phyloP scores from a whole-genome alignment of 1,139 yeast genomes.

The Kodamaea sp. region DNA sequence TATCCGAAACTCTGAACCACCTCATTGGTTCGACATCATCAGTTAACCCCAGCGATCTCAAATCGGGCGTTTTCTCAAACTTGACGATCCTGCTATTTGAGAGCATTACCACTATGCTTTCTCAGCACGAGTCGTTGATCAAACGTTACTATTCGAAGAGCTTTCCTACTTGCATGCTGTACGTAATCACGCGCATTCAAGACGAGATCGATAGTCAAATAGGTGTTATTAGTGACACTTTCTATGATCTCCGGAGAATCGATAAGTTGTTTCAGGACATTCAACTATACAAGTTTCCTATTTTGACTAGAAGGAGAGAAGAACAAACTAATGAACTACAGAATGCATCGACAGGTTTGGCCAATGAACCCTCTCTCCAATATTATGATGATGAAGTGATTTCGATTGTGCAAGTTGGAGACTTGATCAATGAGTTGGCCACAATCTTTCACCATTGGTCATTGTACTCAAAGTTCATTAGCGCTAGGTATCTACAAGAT shows the following conservation, averaged over 20 bases:
- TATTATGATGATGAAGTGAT: conserved; percentile 32
- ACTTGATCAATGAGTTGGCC: conserved; percentile 65
- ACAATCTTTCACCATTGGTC: conserved; percentile 86
- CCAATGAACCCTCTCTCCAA: conserved; percentile 5
- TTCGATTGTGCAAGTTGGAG: conserved; percentile 55
- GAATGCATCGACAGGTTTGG: not conserved
- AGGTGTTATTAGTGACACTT: conserved; percentile 83
- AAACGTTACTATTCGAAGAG: conserved; percentile 63
- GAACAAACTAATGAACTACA: conserved; percentile 11
- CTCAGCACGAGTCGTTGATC: conserved; percentile 83
- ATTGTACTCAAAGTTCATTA: conserved; percentile 74
- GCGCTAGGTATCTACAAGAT: conserved; percentile 46
- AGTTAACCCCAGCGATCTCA: conserved; percentile 32
- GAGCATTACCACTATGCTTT: conserved; percentile 78
- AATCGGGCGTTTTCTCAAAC: conserved; percentile 58
- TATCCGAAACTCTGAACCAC: conserved; percentile 73
- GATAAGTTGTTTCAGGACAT: conserved; percentile 59
- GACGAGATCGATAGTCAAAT: conserved; percentile 90
- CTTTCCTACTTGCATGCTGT: conserved; percentile 56
- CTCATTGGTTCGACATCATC: conserved; percentile 47
- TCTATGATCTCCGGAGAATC: conserved; percentile 70
- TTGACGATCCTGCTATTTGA: conserved; percentile 79
- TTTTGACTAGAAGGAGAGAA: conserved; percentile 30
- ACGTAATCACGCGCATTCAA: conserved; percentile 73
- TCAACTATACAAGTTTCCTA: conserved; percentile 57